Conservation (phyloP, 2,329 filamentous ascomycete species). For the Monilinia laxa region DNA sequence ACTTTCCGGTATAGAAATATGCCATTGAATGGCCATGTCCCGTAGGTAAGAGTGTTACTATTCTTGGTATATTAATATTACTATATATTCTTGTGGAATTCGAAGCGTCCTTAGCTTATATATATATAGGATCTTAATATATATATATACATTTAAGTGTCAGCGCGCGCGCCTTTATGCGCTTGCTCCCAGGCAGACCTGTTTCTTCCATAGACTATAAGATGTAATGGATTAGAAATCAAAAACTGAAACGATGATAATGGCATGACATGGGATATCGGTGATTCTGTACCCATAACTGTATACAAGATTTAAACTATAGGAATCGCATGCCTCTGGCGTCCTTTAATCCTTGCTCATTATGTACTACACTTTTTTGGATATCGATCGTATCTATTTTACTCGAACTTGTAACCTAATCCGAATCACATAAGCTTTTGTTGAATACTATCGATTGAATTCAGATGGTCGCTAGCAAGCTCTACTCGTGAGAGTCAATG, state of each 20-base stretch:
- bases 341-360: not conserved
- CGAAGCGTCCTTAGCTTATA: no score
- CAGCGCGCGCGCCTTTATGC: not conserved
- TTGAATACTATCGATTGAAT: not conserved
- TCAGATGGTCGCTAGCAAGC: conserved; percentile 22
- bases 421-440: not conserved
- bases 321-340: not conserved
- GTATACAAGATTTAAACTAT: not conserved
- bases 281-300: not conserved
- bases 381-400: not conserved
- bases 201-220: not conserved
- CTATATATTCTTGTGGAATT: no score
- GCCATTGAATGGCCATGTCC: no score
- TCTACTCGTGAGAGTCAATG: conserved; percentile 29
- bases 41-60: no score
- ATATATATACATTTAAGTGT: no score
- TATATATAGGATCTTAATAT: no score
- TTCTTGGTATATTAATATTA: no score
- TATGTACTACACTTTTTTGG: not conserved
- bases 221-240: not conserved
- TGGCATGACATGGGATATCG: not conserved
- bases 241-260: not conserved
- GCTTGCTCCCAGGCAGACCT: not conserved
- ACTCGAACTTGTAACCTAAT: not conserved
- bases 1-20: no score